Evolutionary conservation across 2,329 filamentous ascomycete species (phyloP).

Genomic region (Westerdykella aurantiaca): DNA sequence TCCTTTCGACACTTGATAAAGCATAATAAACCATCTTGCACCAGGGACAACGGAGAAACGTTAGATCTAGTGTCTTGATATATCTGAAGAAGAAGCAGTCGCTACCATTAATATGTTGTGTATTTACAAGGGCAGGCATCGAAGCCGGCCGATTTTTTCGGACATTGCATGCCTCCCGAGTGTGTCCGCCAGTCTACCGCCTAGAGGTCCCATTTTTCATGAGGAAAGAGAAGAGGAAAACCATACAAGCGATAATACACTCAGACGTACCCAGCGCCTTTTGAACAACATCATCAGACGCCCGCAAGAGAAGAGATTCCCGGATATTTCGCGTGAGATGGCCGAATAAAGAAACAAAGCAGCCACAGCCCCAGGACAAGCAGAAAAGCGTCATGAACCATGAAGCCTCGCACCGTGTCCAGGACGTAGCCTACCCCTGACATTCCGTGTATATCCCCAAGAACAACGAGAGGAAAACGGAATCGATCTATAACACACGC

Average conservation of each 20-base stretch:
- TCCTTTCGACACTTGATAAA: too few species aligned
- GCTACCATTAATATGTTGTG: conserved; percentile 18
- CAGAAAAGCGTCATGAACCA: neutral
- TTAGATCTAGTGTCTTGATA: neutral
- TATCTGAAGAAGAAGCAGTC: conserved; percentile 11
- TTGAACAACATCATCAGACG: conserved; percentile 8
- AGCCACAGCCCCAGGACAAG: neutral
- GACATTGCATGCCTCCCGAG: too few species aligned
- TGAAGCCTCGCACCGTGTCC: conserved; percentile 1
- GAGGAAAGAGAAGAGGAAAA: too few species aligned
- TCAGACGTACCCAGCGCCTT: conserved; percentile 21
- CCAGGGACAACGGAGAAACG: neutral
- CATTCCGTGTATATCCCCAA: conserved; percentile 10
- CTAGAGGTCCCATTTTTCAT: neutral
- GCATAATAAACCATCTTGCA: too few species aligned
- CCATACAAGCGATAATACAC: conserved; percentile 18
- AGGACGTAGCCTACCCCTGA: conserved; percentile 7
- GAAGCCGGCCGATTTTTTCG: conserved; percentile 12
- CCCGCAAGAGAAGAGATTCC: conserved; percentile 14
- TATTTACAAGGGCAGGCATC: conserved; percentile 15
- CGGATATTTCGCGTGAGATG: conserved; percentile 14
- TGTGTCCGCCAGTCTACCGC: neutral
- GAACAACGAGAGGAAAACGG: conserved; percentile 5
- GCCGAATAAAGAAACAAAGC: conserved; percentile 2
- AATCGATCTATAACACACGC: conserved; percentile 15